A percentile compares a stretch with the other conserved stretches of the same genome.
Evolutionary conservation across 352 stramenopile genomes (phyloP).

Genomic region (Globisporangium abappressorium): DNA sequence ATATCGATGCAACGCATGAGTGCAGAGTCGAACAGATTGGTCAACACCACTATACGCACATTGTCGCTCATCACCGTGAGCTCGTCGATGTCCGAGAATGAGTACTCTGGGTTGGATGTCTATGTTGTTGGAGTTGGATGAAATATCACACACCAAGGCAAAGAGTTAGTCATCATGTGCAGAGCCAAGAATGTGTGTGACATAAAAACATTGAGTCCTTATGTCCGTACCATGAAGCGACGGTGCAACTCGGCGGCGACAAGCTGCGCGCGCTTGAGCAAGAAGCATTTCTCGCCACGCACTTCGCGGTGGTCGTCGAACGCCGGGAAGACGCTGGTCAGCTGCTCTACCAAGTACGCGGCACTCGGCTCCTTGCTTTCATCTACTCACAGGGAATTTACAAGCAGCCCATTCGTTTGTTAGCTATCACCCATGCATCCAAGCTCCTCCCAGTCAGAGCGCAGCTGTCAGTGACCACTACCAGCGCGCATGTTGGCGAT

Average conservation of each 20-base stretch:
- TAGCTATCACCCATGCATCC: no score
- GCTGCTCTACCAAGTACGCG: conserved; percentile 43
- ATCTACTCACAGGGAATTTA: not conserved
- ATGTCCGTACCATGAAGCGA: conserved; percentile 52
- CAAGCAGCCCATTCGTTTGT: not conserved
- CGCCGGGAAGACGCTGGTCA: conserved; percentile 58
- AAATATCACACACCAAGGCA: not conserved
- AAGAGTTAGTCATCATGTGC: not conserved
- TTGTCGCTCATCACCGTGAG: conserved; percentile 73
- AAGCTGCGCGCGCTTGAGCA: conserved; percentile 77
- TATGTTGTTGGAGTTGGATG: conserved; percentile 12
- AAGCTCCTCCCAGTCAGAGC: not conserved
- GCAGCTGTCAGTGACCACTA: not conserved
- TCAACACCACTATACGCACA: conserved; percentile 20
- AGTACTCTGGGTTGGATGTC: conserved; percentile 44
- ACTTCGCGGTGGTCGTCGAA: conserved; percentile 67
- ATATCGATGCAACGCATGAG: not conserved
- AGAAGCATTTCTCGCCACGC: conserved; percentile 44
- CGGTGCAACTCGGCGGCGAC: conserved; percentile 47
- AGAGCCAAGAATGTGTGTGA: no score
- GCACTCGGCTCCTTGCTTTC: conserved; percentile 34
- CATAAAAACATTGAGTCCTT: no score
- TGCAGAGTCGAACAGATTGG: not conserved
- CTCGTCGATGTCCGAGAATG: conserved; percentile 59
- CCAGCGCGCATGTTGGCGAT: conserved; percentile 39